Base-by-base conservation (phyloP, 169 alveolate species). In the Plasmodium adleri region DNA sequence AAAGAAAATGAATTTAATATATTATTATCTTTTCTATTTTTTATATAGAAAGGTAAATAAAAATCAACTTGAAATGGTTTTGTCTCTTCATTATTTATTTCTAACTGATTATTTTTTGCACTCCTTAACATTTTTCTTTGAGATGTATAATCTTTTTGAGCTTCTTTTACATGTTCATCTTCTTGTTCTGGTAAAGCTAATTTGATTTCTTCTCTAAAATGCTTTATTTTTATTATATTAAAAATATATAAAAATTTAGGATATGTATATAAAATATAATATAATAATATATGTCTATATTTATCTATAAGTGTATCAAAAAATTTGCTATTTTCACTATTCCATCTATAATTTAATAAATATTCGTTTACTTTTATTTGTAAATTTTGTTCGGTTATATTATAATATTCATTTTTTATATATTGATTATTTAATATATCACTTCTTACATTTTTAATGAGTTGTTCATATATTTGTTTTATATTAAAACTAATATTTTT, bases 301-400 rank as follows among this genome's bases (percentile, higher is more conserved):
- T 72, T 70, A 22, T 74, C 43, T 45, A 86, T 50, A 73, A 49
- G 58, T 71, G 58, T 28, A 62, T 67, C 83, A 22, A 64, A 50
- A 54, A 64, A 64, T 17, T 64, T 49, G 8, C 50, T 64, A 26
- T 71, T 78, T 66, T 78, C 78, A 15, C 72, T 52, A 72, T 71
- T 43, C 92, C 92, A 86, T 13, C 59, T 73, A 24, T 86, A 59
- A 72, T 86, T 86, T 67, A 86, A 59, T 66, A 86, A 86, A 56
- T 71, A 86, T 12, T 86, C 78, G 67, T 59, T 78, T 24, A 78
- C 17, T 52, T 47, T 64, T 45, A 67, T 50, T 22, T 64, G 62
- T 26, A 78, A 15, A 32, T 32, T 45, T 2, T 63, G 72, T 43
- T 71, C 78, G 26, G 76, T 66, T 15, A 78, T 28, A 22, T 52